A percentile compares a stretch with the other conserved stretches of the same genome.
Conservation (phyloP, 1,284 basidiomycete genomes). For the Inonotus hispidus region DNA sequence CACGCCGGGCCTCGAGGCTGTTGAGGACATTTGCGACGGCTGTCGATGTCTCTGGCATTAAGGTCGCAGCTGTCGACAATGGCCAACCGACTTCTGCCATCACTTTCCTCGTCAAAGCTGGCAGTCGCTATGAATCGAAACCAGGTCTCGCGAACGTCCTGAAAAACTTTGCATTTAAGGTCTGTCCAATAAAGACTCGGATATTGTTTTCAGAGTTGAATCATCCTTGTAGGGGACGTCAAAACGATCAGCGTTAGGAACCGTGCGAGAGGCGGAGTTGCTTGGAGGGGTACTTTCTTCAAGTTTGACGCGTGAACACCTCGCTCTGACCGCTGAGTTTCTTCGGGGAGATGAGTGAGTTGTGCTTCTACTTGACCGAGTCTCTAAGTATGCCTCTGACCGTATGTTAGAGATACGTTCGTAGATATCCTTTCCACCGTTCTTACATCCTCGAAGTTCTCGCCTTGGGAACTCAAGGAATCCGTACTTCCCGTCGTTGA, state of each 20-base stretch:
- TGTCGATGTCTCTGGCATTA: slow-evolving; percentile 74
- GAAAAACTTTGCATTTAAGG: slow-evolving; percentile 98
- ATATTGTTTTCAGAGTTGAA: neutral
- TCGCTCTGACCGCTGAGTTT: slow-evolving; percentile 93
- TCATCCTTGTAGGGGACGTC: slow-evolving; percentile 52
- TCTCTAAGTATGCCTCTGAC: slow-evolving; percentile 1
- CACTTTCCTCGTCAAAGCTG: slow-evolving; percentile 88
- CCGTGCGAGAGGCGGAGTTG: slow-evolving; percentile 89
- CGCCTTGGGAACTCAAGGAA: slow-evolving; percentile 83
- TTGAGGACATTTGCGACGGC: slow-evolving; percentile 75
- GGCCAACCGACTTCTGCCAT: slow-evolving; percentile 79
- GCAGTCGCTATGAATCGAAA: slow-evolving; percentile 80
- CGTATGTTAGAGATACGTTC: slow-evolving; percentile 65
- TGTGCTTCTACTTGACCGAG: slow-evolving; percentile 5
- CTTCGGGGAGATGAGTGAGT: slow-evolving; percentile 94
- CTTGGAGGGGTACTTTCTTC: slow-evolving; percentile 92
- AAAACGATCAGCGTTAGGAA: slow-evolving; percentile 84
- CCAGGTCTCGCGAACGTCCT: slow-evolving; percentile 87
- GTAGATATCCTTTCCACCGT: slow-evolving; percentile 82
- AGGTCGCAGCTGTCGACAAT: slow-evolving; percentile 79
- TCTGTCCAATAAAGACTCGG: slow-evolving; percentile 31
- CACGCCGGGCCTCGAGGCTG: slow-evolving; percentile 49
- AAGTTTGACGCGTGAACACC: slow-evolving; percentile 83
- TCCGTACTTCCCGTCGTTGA: slow-evolving; percentile 75
- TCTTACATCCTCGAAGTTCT: slow-evolving; percentile 78